These are phyloP conservation scores for Paraphaeosphaeria minitans DNA, from an alignment of 2,329 filamentous ascomycete genomes.

Conservation along the genomic window DNA sequence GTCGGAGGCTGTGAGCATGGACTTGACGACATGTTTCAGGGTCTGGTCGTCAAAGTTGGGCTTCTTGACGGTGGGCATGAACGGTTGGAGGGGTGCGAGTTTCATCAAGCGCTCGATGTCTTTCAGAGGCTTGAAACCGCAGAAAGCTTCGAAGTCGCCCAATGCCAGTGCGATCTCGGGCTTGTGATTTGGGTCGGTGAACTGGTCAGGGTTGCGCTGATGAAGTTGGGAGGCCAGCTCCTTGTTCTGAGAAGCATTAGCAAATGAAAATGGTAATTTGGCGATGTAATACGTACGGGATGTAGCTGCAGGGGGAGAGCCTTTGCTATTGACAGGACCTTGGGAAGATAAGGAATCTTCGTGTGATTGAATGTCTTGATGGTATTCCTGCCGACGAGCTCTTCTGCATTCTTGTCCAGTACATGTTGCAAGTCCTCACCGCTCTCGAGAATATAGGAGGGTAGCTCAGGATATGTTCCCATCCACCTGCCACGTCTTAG, in stretches of 20 bases:
- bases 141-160: slow-evolving; percentile 74
- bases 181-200: slow-evolving; percentile 77
- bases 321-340: slow-evolving; percentile 77
- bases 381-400: slow-evolving; percentile 67
- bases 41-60: slow-evolving; percentile 61
- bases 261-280: slow-evolving; percentile 2
- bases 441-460: slow-evolving; percentile 66
- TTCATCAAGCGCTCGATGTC: slow-evolving; percentile 65
- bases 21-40: slow-evolving; percentile 61
- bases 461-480: slow-evolving; percentile 74
- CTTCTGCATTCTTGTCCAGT: slow-evolving; percentile 64
- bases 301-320: slow-evolving; percentile 77
- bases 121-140: slow-evolving; percentile 70
- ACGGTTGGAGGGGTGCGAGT: slow-evolving; percentile 59
- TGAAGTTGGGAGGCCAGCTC: slow-evolving; percentile 68
- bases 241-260: slow-evolving; percentile 56
- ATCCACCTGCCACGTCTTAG: slow-evolving; percentile 61
- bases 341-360: slow-evolving; percentile 74
- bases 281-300: slow-evolving; percentile 49
- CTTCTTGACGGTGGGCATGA: slow-evolving; percentile 54
- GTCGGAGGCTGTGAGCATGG: slow-evolving; percentile 61
- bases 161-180: slow-evolving; percentile 78
- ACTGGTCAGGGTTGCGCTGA: slow-evolving; percentile 66
- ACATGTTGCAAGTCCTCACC: slow-evolving; percentile 69
- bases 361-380: slow-evolving; percentile 64